Evolutionary conservation across 2,329 filamentous ascomycete species (phyloP).

Genomic region (Teratosphaeriaceae sp.): DNA sequence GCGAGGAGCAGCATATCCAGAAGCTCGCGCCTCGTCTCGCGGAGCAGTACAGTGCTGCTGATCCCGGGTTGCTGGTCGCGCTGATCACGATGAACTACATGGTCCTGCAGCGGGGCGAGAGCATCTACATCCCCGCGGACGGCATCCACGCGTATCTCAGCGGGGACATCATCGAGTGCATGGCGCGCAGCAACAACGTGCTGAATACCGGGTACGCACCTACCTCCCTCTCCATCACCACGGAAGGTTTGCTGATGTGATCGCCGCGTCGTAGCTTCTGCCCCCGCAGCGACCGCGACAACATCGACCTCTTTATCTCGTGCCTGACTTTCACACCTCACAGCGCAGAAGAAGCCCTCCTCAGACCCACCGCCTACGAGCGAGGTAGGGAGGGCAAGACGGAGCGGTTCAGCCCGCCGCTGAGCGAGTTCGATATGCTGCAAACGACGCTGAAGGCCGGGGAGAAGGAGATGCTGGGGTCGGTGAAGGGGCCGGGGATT

Average conservation of each 20-base stretch:
- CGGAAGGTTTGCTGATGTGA: too few species aligned
- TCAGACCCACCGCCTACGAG: slow-evolving; percentile 45
- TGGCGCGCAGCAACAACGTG: slow-evolving; percentile 70
- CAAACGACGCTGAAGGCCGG: slow-evolving; percentile 49
- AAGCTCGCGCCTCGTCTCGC: slow-evolving; percentile 59
- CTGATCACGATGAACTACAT: slow-evolving; percentile 70
- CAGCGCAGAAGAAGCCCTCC: slow-evolving; percentile 47
- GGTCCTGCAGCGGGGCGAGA: slow-evolving; percentile 57
- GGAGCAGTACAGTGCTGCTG: slow-evolving; percentile 55
- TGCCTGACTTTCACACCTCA: slow-evolving; percentile 60
- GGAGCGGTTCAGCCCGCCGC: slow-evolving; percentile 56
- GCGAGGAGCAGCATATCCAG: slow-evolving; percentile 51
- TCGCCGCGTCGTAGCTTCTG: slow-evolving; percentile 73
- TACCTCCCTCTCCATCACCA: too few species aligned
- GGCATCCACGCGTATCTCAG: slow-evolving; percentile 67
- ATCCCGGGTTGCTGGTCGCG: slow-evolving; percentile 63
- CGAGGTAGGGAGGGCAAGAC: slow-evolving; percentile 55
- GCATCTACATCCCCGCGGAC: slow-evolving; percentile 65
- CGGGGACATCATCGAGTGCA: slow-evolving; percentile 72
- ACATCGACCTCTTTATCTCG: slow-evolving; percentile 56
- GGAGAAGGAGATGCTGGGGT: slow-evolving; percentile 52
- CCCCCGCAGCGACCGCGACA: slow-evolving; percentile 57
- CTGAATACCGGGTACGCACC: background rate
- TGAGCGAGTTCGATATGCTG: slow-evolving; percentile 67
- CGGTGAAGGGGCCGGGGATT: slow-evolving; percentile 55